These are phyloP conservation scores for Entomortierella lignicola DNA, from an alignment of 192 early-diverging fungal species.

Conservation along the genomic window DNA sequence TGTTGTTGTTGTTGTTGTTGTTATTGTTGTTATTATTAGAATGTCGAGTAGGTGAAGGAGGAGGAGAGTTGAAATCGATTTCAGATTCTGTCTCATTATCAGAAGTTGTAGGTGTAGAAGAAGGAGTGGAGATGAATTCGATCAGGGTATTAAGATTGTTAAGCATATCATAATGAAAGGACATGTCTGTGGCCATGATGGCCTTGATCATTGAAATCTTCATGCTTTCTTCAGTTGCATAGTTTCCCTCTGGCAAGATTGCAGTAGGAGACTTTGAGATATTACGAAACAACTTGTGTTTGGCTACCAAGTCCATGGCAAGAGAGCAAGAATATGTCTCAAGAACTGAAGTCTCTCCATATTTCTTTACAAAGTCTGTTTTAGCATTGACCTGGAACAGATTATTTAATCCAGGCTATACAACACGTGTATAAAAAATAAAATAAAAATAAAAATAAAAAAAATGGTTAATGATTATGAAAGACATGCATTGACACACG, in stretches of 20 bases:
- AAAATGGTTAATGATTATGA: not conserved
- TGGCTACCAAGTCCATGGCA: slow-evolving; percentile 76
- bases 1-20: not conserved
- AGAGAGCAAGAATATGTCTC: slow-evolving; percentile 88
- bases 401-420: slow-evolving; percentile 56
- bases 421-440: no score
- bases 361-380: slow-evolving; percentile 77
- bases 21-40: slow-evolving; percentile 1
- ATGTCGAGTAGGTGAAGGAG: slow-evolving; percentile 5
- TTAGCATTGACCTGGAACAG: slow-evolving; percentile 89
- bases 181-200: slow-evolving; percentile 94
- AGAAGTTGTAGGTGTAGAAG: slow-evolving; percentile 23
- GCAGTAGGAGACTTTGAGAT: slow-evolving; percentile 52
- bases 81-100: slow-evolving; percentile 29
- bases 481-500: no score
- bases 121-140: slow-evolving; percentile 44
- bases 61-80: not conserved
- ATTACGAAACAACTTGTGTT: slow-evolving; percentile 77
- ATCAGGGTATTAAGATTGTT: slow-evolving; percentile 62
- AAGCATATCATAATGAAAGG: slow-evolving; percentile 81
- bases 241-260: slow-evolving; percentile 60
- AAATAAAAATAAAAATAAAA: no score
- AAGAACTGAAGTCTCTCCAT: slow-evolving; percentile 85
- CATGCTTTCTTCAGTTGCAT: slow-evolving; percentile 60
- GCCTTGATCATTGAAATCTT: slow-evolving; percentile 69